Evolutionary conservation across 2,329 filamentous ascomycete species (phyloP), one percentile per base, ranked within the genome.

Genomic region (Aspergillus aculeatus): DNA sequence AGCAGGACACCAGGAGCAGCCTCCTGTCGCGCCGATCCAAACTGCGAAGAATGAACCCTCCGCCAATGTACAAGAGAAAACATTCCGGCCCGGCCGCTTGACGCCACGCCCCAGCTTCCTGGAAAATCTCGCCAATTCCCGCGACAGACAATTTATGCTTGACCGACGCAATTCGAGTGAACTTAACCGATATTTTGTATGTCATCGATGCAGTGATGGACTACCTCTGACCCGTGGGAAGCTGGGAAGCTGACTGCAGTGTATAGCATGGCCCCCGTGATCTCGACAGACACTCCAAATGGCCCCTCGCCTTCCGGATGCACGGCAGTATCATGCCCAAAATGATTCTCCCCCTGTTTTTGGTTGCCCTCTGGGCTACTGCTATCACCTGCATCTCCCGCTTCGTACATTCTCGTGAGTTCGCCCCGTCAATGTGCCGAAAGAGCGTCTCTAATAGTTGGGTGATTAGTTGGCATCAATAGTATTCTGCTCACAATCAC

Each of bases 271-370:
- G 71, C 19, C 90, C 90, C 53, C 84, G 88, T 62, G 86, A 92
- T 71, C 84, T 91, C 64, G 81, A 86, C 59, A 85, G 85, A 68
- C 89, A 92, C 74, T 91, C 89, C 21, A 92, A 90, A 81, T 88
- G 89, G 82, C 90, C 90, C 19, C 83, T 86, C 63, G 89, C 92
- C 71, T 77, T 93, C 72, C 88, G 89, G 60, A 82, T 93, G 77
- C 89, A 91, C 72, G 90, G 90, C 67, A 90, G 86, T 63, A 86
- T 93, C 62, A 73, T 89, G 59, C 90, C 90, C 12, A 87, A 89
- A 70, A 85, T 93, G 83, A 84, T 92, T 44, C 71, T 92, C 6
- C 90, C 90, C 0, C 73, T 93, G 21, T 9, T 83, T 11, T 81
- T 88, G 60, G 80, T 92, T 32, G 84, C 80, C 14, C 68, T 68